A percentile compares a stretch with the other conserved stretches of the same genome.
Evolutionary conservation across 2,329 filamentous ascomycete species (phyloP).

Genomic region (Huntiella bhutanensis): DNA sequence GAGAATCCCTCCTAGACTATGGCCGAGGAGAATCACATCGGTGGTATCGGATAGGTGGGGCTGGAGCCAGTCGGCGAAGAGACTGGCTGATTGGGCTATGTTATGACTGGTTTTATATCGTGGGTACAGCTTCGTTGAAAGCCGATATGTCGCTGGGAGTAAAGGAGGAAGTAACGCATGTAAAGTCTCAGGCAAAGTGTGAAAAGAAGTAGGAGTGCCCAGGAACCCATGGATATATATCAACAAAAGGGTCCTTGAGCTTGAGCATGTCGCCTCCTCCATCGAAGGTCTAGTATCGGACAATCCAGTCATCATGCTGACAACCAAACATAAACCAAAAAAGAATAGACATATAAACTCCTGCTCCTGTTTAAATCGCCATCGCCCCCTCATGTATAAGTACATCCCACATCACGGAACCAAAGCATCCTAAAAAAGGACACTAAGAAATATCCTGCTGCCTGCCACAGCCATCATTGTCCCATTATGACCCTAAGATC

Average conservation of each 20-base stretch:
- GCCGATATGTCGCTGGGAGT: slow-evolving; percentile 52
- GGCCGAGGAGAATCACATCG: slow-evolving; percentile 67
- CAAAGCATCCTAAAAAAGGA: too few relatives aligned
- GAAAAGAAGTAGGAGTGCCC: slow-evolving; percentile 73
- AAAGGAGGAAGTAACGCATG: slow-evolving; percentile 52
- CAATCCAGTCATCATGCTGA: too few relatives aligned
- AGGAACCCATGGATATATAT: slow-evolving; percentile 84
- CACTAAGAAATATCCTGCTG: too few relatives aligned
- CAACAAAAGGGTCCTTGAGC: slow-evolving; percentile 34
- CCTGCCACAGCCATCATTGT: too few relatives aligned
- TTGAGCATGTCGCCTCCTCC: too few relatives aligned
- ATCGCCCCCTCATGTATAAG: too few relatives aligned
- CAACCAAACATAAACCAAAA: too few relatives aligned
- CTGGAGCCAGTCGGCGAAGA: slow-evolving; percentile 65
- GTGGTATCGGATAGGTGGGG: slow-evolving; percentile 57
- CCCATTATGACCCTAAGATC: too few relatives aligned
- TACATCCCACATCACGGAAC: too few relatives aligned
- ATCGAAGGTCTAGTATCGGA: too few relatives aligned
- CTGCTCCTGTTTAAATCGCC: too few relatives aligned
- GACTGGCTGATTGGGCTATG: slow-evolving; percentile 49
- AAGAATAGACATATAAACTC: too few relatives aligned
- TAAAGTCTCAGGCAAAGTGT: slow-evolving; percentile 72
- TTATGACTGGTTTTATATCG: slow-evolving; percentile 58
- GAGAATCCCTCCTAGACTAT: slow-evolving; percentile 78
- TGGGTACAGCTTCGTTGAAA: slow-evolving; percentile 76